These are phyloP conservation scores for Neurospora pannonica DNA, from an alignment of 495 filamentous ascomycete genomes.

Conservation along the genomic window DNA sequence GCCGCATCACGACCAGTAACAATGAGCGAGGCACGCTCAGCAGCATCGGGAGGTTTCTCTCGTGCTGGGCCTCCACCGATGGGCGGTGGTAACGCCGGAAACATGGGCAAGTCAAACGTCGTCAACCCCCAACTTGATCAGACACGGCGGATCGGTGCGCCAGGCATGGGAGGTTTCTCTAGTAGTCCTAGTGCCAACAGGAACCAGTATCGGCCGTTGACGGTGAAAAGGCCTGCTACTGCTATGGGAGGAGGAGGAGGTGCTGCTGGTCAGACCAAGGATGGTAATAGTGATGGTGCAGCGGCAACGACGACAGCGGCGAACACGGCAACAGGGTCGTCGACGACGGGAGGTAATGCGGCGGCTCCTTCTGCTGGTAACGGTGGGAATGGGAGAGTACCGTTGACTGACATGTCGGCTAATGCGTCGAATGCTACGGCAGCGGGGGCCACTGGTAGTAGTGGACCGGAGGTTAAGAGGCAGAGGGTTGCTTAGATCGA, in stretches of 20 bases:
- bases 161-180: conserved; percentile 21
- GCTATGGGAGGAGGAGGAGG: not conserved
- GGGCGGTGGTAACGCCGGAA: not conserved
- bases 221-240: conserved; percentile 39
- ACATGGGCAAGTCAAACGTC: conserved; percentile 37
- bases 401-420: conserved; percentile 30
- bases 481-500: conserved; percentile 25
- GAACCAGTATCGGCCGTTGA: conserved; percentile 49
- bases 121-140: conserved; percentile 63
- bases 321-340: not conserved
- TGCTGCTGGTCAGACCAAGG: not conserved
- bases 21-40: conserved; percentile 5
- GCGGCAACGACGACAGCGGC: not conserved
- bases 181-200: conserved; percentile 51
- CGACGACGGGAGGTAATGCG: not conserved
- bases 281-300: not conserved
- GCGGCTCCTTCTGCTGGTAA: not conserved
- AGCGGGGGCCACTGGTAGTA: not conserved
- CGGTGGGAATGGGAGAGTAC: conserved; percentile 14
- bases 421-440: conserved; percentile 15
- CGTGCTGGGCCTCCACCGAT: conserved; percentile 9
- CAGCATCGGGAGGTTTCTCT: not conserved
- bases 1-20: not conserved
- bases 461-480: conserved; percentile 30
- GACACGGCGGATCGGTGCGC: conserved; percentile 64